These are phyloP conservation scores for Teunomyces aglyptinius DNA, from an alignment of 805 yeast genomes.

Conservation along the genomic window DNA sequence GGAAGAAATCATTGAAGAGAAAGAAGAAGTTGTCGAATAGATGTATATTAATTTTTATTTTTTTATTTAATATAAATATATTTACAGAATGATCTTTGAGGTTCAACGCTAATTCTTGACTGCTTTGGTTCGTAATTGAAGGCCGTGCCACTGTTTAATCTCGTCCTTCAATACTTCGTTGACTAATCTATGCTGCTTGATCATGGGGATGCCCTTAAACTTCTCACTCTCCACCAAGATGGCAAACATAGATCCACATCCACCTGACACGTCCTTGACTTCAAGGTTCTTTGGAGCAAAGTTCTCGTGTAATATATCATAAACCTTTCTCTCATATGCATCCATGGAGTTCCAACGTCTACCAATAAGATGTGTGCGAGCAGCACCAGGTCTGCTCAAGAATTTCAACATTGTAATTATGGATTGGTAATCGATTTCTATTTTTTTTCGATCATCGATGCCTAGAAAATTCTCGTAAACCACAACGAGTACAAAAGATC, in stretches of 20 bases:
- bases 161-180: conserved; percentile 81
- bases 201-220: conserved; percentile 78
- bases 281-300: conserved; percentile 61
- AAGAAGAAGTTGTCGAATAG: conserved; percentile 45
- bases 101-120: background rate
- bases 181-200: conserved; percentile 90
- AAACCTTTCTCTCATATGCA: conserved; percentile 65
- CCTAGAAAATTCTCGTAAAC: background rate
- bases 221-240: conserved; percentile 68
- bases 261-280: conserved; percentile 84
- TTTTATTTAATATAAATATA: background rate
- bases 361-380: background rate
- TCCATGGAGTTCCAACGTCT: conserved; percentile 32
- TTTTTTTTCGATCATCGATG: background rate
- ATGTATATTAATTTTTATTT: conserved; percentile 4
- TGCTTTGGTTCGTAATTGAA: conserved; percentile 79
- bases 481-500: background rate
- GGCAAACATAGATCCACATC: conserved; percentile 98
- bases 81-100: background rate
- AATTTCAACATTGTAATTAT: background rate
- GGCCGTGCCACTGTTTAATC: conserved; percentile 90
- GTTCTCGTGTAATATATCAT: conserved; percentile 49
- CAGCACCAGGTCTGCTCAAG: background rate
- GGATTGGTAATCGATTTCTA: background rate
- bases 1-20: conserved; percentile 61